These are phyloP conservation scores for Lasiodiplodia hormozganensis DNA, from an alignment of 2,329 filamentous ascomycete genomes.

Conservation along the genomic window DNA sequence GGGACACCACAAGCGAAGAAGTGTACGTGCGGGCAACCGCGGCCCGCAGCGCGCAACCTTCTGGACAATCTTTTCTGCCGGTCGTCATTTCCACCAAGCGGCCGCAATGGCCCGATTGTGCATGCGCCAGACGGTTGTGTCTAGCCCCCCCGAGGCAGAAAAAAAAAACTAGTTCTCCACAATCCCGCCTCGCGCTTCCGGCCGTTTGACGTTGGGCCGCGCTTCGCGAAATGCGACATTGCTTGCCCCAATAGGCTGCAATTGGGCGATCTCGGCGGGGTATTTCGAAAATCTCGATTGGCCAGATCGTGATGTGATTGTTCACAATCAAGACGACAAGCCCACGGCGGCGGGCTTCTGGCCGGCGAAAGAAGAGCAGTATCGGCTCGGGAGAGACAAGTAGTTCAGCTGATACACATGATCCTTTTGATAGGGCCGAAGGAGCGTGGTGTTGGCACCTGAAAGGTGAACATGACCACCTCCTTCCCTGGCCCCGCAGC, in stretches of 20 bases:
- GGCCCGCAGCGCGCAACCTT: slow-evolving; percentile 19
- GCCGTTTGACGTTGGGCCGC: not conserved
- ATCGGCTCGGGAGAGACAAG: not conserved
- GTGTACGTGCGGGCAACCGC: not conserved
- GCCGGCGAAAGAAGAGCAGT: not conserved
- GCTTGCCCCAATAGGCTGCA: not conserved
- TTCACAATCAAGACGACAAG: not conserved
- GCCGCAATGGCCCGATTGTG: slow-evolving; percentile 12
- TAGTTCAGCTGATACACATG: not conserved
- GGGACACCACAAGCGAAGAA: not conserved
- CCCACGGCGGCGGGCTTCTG: slow-evolving; percentile 1
- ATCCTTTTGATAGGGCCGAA: not conserved
- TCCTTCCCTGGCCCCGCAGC: not conserved
- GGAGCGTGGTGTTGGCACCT: not conserved
- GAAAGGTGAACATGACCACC: not conserved
- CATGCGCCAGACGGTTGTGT: not conserved
- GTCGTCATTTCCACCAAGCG: slow-evolving; percentile 11
- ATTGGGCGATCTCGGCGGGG: not conserved
- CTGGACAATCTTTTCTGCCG: not conserved
- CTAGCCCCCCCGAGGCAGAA: not conserved
- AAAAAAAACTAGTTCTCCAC: slow-evolving; percentile 11
- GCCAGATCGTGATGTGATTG: not conserved
- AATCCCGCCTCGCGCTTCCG: not conserved
- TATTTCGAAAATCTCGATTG: not conserved
- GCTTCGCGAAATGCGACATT: not conserved